These are phyloP conservation scores for Saccharomyces hybrid DNA, from an alignment of 1,139 yeast species.

Conservation along the genomic window DNA sequence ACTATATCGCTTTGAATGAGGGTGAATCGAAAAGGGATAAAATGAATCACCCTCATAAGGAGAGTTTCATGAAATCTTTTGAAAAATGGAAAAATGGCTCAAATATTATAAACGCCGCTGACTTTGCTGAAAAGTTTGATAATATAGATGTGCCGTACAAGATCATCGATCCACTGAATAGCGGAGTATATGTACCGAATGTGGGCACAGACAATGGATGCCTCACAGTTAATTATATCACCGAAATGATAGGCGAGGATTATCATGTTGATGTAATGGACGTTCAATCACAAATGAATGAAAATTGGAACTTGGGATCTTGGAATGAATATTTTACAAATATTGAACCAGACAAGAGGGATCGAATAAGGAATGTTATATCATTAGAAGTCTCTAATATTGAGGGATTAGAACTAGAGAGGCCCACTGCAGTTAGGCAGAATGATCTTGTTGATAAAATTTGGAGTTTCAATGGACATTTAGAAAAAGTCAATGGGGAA, in stretches of 20 bases:
- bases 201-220: slow-evolving; percentile 30
- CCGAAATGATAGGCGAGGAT: slow-evolving; percentile 57
- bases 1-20: slow-evolving; percentile 72
- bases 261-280: slow-evolving; percentile 79
- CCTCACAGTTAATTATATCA: slow-evolving; percentile 39
- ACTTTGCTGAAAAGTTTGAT: slow-evolving; percentile 37
- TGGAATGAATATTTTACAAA: slow-evolving; percentile 71
- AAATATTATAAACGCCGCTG: slow-evolving; percentile 28
- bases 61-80: slow-evolving; percentile 24
- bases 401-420: slow-evolving; percentile 39
- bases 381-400: slow-evolving; percentile 69
- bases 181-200: slow-evolving; percentile 37
- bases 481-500: background rate
- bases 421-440: slow-evolving; percentile 63
- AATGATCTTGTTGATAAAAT: slow-evolving; percentile 64
- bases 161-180: slow-evolving; percentile 29
- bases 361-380: slow-evolving; percentile 70
- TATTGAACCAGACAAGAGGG: slow-evolving; percentile 38
- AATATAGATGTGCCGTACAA: slow-evolving; percentile 35
- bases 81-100: slow-evolving; percentile 13
- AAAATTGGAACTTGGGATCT: slow-evolving; percentile 59
- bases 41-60: slow-evolving; percentile 57
- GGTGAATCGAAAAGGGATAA: slow-evolving; percentile 61
- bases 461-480: slow-evolving; percentile 38
- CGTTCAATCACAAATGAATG: slow-evolving; percentile 66